phyloP scores from a whole-genome alignment of 2,329 filamentous ascomycete species.

The Pseudocercospora macadamiae region DNA sequence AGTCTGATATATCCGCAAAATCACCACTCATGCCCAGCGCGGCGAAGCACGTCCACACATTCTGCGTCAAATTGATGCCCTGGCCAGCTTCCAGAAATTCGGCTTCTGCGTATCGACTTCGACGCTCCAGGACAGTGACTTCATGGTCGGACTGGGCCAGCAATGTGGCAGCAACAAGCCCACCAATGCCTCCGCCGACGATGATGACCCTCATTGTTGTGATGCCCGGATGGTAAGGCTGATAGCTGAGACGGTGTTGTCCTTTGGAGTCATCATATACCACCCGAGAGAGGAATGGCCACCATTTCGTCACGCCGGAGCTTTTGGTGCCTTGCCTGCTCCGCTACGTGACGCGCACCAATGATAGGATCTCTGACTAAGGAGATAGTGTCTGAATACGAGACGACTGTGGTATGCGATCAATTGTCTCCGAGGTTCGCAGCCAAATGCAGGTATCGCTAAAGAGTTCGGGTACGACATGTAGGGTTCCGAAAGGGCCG shows the following conservation, averaged over 20 bases:
- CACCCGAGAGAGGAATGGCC: too few relatives aligned
- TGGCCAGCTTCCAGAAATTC: conserved; percentile 8
- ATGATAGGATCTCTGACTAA: background rate
- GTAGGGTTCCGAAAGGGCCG: conserved; percentile 2
- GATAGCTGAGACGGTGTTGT: too few relatives aligned
- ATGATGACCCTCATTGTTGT: too few relatives aligned
- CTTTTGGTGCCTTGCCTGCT: too few relatives aligned
- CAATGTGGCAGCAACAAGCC: conserved; percentile 40
- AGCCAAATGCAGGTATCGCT: background rate
- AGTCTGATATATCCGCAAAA: conserved; percentile 9
- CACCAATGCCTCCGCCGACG: conserved; percentile 41
- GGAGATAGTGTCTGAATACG: background rate
- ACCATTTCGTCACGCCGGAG: too few relatives aligned
- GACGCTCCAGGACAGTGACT: conserved; percentile 42
- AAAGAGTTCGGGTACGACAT: background rate
- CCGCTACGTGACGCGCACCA: too few relatives aligned
- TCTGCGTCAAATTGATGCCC: conserved; percentile 13
- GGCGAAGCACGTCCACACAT: conserved; percentile 10
- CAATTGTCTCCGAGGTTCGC: background rate
- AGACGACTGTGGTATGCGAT: too few relatives aligned
- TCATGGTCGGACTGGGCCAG: conserved; percentile 37
- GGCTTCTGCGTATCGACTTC: background rate
- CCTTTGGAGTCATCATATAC: too few relatives aligned
- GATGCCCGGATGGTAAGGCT: too few relatives aligned
- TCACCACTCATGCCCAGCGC: conserved; percentile 5